A percentile compares a stretch with the other conserved stretches of the same genome.
phyloP scores from a whole-genome alignment of 2,329 filamentous ascomycete species.

The Conoideocrella luteorostrata region DNA sequence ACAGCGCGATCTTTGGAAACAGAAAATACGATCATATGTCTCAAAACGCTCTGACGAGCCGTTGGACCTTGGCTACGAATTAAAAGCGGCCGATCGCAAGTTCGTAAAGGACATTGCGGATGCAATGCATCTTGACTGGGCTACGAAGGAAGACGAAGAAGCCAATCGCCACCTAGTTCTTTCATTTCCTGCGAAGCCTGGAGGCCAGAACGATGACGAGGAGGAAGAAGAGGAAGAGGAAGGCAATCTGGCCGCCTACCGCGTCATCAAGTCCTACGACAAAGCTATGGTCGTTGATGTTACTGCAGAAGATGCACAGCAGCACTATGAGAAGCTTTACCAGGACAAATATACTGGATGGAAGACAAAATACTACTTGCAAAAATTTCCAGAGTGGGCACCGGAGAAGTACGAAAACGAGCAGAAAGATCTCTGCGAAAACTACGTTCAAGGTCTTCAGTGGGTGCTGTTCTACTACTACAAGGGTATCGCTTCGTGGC shows the following conservation, averaged over 20 bases:
- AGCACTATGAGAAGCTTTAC: slow-evolving; percentile 76
- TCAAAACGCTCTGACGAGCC: slow-evolving; percentile 57
- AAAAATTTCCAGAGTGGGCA: slow-evolving; percentile 84
- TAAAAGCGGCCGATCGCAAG: slow-evolving; percentile 81
- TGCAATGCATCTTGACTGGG: slow-evolving; percentile 50
- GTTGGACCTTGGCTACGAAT: slow-evolving; percentile 65
- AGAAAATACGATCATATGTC: slow-evolving; percentile 75
- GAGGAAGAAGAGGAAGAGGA: slow-evolving; percentile 54
- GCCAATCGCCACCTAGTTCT: slow-evolving; percentile 48
- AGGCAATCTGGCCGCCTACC: slow-evolving; percentile 76
- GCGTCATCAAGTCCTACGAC: slow-evolving; percentile 85
- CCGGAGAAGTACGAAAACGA: slow-evolving; percentile 69
- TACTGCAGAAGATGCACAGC: slow-evolving; percentile 70
- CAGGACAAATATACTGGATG: slow-evolving; percentile 83
- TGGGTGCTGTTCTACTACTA: slow-evolving; percentile 99
- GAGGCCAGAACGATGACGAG: slow-evolving; percentile 50
- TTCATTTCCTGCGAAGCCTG: slow-evolving; percentile 36
- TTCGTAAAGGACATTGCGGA: slow-evolving; percentile 85
- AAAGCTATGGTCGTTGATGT: slow-evolving; percentile 80
- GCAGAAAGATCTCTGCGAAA: slow-evolving; percentile 77
- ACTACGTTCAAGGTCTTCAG: slow-evolving; percentile 94
- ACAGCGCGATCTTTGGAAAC: slow-evolving; percentile 77
- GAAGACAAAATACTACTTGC: slow-evolving; percentile 90
- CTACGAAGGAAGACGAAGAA: slow-evolving; percentile 50
- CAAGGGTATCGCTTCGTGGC: slow-evolving; percentile 93